Conservation (phyloP, 1,284 basidiomycete genomes). For the Trichosporon asahii region DNA sequence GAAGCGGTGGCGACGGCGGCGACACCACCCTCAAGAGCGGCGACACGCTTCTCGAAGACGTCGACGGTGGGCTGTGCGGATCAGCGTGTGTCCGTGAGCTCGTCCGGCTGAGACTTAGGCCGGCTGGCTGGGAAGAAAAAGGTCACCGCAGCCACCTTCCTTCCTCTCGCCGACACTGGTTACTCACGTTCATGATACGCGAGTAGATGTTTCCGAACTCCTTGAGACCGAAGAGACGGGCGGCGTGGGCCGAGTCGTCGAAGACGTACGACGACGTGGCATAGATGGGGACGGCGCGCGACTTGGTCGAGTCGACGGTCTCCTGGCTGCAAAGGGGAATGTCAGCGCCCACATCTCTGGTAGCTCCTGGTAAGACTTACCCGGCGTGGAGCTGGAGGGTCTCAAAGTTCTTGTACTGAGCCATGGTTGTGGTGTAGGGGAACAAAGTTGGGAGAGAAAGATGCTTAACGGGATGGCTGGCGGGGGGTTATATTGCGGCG, state of each 20-base stretch:
- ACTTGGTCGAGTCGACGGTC: constrained; percentile 22
- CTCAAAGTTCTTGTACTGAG: constrained; percentile 20
- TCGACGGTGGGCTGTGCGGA: constrained; percentile 63
- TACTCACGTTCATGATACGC: constrained; percentile 63
- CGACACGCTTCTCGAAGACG: constrained; percentile 80
- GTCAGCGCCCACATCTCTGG: not conserved
- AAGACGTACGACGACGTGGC: constrained; percentile 63
- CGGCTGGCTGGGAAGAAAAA: too few species aligned
- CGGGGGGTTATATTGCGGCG: not conserved
- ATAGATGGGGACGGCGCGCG: constrained; percentile 28
- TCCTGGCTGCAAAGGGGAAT: constrained; percentile 18
- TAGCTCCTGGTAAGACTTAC: constrained; percentile 4
- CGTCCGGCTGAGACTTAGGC: not conserved
- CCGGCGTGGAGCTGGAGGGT: constrained; percentile 30
- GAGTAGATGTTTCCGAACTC: constrained; percentile 71
- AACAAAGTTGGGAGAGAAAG: constrained; percentile 6
- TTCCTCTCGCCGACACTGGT: not conserved
- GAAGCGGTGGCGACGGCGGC: constrained; percentile 75
- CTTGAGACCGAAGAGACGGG: constrained; percentile 74
- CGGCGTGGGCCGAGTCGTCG: constrained; percentile 74
- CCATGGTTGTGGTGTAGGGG: constrained; percentile 5
- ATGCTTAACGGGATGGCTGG: not conserved
- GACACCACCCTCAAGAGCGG: constrained; percentile 75
- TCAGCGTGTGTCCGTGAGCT: not conserved
- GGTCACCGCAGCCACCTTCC: not conserved